Conservation (phyloP, 768 basidiomycete genomes). For the Agrocybe pediades region DNA sequence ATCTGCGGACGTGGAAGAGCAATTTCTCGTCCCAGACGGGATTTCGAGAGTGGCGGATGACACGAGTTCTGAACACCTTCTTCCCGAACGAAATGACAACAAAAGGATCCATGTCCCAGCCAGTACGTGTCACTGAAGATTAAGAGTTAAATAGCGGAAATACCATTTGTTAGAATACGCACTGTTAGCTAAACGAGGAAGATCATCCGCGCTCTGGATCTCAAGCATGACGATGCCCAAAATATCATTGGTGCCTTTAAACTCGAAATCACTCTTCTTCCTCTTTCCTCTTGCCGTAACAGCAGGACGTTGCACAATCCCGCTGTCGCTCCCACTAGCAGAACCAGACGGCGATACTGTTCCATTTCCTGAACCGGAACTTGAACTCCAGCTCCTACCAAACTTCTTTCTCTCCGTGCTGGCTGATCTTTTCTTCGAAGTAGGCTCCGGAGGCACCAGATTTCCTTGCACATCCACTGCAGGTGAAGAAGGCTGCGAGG, state of each 20-base stretch:
- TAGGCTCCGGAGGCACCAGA: conserved; percentile 4
- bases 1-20: conserved; percentile 90
- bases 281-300: conserved; percentile 8
- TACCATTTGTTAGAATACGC: conserved; percentile 29
- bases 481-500: conserved; percentile 14
- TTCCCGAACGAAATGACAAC: conserved; percentile 95
- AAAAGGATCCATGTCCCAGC: conserved; percentile 98
- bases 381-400: conserved; percentile 27
- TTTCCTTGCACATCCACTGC: conserved; percentile 15
- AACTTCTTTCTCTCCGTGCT: conserved; percentile 28
- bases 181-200: conserved; percentile 90
- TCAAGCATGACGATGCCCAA: conserved; percentile 96
- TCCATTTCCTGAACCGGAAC: conserved; percentile 6
- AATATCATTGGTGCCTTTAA: conserved; percentile 76
- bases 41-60: conserved; percentile 80
- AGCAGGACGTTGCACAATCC: background rate
- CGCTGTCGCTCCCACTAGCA: conserved; percentile 11
- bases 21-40: conserved; percentile 96
- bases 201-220: conserved; percentile 78
- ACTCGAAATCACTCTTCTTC: conserved; percentile 34
- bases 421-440: conserved; percentile 12
- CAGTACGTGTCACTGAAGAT: conserved; percentile 72
- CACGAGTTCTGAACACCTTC: conserved; percentile 93
- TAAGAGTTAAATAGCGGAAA: background rate
- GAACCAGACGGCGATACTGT: conserved; percentile 12